A percentile compares a stretch with the other conserved stretches of the same genome.
These are phyloP conservation scores for Mucor mucedo DNA, from an alignment of 371 early-diverging fungal genomes.

Conservation along the genomic window DNA sequence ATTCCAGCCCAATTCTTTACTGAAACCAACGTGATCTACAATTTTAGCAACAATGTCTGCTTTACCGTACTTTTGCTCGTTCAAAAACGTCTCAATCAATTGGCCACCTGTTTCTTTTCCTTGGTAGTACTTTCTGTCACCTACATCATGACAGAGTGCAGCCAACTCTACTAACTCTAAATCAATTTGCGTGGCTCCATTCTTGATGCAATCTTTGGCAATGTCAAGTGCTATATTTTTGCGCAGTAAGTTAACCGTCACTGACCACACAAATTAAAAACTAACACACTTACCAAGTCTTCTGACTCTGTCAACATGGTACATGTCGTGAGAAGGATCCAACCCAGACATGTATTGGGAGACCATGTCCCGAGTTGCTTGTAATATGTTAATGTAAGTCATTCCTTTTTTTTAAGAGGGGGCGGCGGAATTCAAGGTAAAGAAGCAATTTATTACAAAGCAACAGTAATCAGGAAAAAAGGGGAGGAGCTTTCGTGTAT, in stretches of 20 bases:
- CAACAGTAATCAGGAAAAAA: too few species aligned
- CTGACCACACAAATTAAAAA: background rate
- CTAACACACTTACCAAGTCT: conserved; percentile 49
- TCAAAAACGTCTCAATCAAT: conserved; percentile 54
- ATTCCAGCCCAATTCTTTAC: conserved; percentile 70
- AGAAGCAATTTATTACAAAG: background rate
- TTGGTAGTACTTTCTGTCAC: conserved; percentile 72
- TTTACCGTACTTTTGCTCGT: conserved; percentile 31
- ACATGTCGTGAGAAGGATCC: conserved; percentile 82
- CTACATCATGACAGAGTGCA: conserved; percentile 79
- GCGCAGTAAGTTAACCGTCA: background rate
- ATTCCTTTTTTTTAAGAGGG: background rate
- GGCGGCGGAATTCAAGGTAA: background rate
- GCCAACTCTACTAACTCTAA: conserved; percentile 69
- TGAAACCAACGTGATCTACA: conserved; percentile 71
- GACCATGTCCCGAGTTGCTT: conserved; percentile 59
- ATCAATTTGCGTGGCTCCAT: conserved; percentile 46
- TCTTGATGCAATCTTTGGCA: conserved; percentile 34
- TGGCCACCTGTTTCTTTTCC: conserved; percentile 49
- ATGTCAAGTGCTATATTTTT: conserved; percentile 42
- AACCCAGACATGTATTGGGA: conserved; percentile 65
- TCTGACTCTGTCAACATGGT: conserved; percentile 79
- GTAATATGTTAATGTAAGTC: conserved; percentile 29
- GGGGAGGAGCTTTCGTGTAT: too few species aligned
- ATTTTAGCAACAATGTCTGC: conserved; percentile 62